These are phyloP conservation scores for Raddia guianensis DNA, from an alignment of 176 grass and related monocot genomes.

Conservation along the genomic window DNA sequence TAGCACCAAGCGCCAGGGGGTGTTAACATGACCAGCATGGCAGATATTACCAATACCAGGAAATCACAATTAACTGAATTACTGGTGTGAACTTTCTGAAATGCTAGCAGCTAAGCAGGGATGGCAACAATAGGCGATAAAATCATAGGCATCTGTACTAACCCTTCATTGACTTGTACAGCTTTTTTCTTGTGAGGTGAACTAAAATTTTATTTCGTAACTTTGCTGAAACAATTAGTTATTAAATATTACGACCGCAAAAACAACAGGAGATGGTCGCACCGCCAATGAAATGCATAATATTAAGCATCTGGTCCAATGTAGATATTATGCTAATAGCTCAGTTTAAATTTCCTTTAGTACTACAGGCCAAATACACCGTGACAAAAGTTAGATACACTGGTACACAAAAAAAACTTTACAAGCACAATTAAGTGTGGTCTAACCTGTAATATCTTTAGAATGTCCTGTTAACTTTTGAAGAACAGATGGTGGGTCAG, in stretches of 20 bases:
- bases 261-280: neutral
- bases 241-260: neutral
- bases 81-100: neutral
- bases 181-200: neutral
- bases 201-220: constrained; percentile 7
- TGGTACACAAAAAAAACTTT: neutral
- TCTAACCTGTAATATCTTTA: constrained; percentile 96
- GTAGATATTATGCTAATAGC: constrained; percentile 21
- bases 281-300: neutral
- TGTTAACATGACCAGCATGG: neutral
- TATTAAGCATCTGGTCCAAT: neutral
- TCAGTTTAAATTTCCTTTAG: neutral
- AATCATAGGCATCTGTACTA: constrained; percentile 12
- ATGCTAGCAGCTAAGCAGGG: neutral
- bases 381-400: constrained; percentile 24
- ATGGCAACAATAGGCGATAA: neutral
- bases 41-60: constrained; percentile 7
- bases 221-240: constrained; percentile 12
- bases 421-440: constrained; percentile 15
- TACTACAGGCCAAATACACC: neutral
- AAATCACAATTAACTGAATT: constrained; percentile 9
- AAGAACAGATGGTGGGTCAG: constrained; percentile 77
- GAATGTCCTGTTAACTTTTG: constrained; percentile 85
- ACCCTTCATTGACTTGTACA: constrained; percentile 5
- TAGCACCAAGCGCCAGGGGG: neutral